Conservation (phyloP, 176 grass and related monocot genomes). For the Tillandsia leiboldiana region DNA sequence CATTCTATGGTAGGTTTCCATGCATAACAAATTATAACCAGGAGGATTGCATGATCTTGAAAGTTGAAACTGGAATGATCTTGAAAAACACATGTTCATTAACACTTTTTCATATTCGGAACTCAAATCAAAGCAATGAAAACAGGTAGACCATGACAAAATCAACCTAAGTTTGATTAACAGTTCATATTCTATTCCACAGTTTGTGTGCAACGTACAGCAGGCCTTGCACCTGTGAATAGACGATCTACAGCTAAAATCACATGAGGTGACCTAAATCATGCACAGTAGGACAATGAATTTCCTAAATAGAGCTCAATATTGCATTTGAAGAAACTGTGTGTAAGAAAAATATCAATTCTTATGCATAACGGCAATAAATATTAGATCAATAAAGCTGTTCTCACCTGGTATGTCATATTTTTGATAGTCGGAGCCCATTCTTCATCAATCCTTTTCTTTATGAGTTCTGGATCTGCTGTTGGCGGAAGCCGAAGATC, state of each 20-base stretch:
- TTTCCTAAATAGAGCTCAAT: background rate
- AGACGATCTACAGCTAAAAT: background rate
- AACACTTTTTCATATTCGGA: too few species aligned
- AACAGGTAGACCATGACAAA: background rate
- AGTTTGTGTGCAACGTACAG: background rate
- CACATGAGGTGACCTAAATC: background rate
- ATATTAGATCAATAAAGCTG: background rate
- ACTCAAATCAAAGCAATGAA: too few species aligned
- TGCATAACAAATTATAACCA: background rate
- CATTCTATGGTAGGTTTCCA: background rate
- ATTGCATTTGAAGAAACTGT: background rate
- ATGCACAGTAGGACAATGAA: background rate
- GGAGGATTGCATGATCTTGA: background rate
- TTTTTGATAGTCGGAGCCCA: slow-evolving; percentile 80
- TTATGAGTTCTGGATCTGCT: slow-evolving; percentile 54
- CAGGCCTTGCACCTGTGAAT: background rate
- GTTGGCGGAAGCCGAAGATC: slow-evolving; percentile 82
- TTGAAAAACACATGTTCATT: background rate
- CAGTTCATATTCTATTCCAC: background rate
- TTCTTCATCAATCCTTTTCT: slow-evolving; percentile 67
- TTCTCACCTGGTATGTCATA: slow-evolving; percentile 64
- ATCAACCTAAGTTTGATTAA: background rate
- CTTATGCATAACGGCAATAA: background rate
- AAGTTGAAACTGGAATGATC: background rate
- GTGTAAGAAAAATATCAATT: background rate